Conservation (phyloP, 2,329 filamentous ascomycete species). For the Ustilaginoidea virens region DNA sequence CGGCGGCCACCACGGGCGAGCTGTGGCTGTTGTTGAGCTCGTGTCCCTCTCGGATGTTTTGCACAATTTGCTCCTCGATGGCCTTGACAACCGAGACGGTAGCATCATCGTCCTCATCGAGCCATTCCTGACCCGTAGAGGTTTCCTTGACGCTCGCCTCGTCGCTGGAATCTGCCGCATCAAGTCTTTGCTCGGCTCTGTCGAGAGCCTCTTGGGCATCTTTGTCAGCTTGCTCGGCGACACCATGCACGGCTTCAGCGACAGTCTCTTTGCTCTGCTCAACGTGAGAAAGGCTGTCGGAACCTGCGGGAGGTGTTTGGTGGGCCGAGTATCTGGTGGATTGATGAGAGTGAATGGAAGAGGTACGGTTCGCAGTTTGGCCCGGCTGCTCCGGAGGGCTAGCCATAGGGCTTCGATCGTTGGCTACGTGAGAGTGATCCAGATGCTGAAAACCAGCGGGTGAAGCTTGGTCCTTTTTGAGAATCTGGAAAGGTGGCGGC, state of each 20-base stretch:
- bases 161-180: conserved; percentile 25
- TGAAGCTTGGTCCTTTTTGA: conserved; percentile 32
- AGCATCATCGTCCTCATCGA: not conserved
- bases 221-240: conserved; percentile 37
- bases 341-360: conserved; percentile 14
- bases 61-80: conserved; percentile 7
- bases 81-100: conserved; percentile 3
- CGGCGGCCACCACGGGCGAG: conserved; percentile 25
- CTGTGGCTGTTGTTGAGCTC: conserved; percentile 28
- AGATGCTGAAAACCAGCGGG: conserved; percentile 20
- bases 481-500: conserved; percentile 28
- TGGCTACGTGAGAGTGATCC: conserved; percentile 24
- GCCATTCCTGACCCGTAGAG: conserved; percentile 19
- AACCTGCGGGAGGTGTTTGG: conserved; percentile 16
- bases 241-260: conserved; percentile 49
- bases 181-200: conserved; percentile 33
- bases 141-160: conserved; percentile 5
- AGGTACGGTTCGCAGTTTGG: conserved; percentile 20
- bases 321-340: conserved; percentile 10
- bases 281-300: conserved; percentile 12
- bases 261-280: conserved; percentile 58
- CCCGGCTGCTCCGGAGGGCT: conserved; percentile 29
- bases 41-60: conserved; percentile 33
- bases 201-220: conserved; percentile 51
- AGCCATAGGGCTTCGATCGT: conserved; percentile 26